Percentiles rank a stretch among this genome's conserved stretches.
These are phyloP conservation scores for Penicillium nucicola DNA, from an alignment of 495 filamentous ascomycete genomes.

Conservation along the genomic window DNA sequence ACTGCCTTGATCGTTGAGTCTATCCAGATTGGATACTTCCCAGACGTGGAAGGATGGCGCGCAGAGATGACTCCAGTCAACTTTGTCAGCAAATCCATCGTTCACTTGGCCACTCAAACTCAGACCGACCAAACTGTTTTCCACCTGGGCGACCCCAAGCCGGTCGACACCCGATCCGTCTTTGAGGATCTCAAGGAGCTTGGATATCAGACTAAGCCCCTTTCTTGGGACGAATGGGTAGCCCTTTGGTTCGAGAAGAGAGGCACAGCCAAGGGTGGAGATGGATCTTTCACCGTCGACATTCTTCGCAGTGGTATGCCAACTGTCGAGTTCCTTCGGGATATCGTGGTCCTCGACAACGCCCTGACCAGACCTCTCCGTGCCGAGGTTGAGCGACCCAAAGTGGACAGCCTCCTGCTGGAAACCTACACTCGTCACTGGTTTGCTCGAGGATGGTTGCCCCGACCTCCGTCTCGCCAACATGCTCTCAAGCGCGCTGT, in stretches of 20 bases:
- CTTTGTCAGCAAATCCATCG: constrained; percentile 63
- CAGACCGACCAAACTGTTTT: constrained; percentile 53
- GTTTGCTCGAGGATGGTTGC: constrained; percentile 66
- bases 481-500: constrained; percentile 30
- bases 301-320: constrained; percentile 61
- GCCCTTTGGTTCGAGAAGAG: constrained; percentile 58
- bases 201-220: constrained; percentile 58
- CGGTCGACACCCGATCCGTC: constrained; percentile 50
- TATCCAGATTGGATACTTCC: constrained; percentile 57
- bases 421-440: constrained; percentile 67
- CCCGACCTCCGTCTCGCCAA: constrained; percentile 46
- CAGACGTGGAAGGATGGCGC: constrained; percentile 63
- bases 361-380: constrained; percentile 54
- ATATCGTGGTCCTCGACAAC: constrained; percentile 61
- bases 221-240: constrained; percentile 64
- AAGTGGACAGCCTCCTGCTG: constrained; percentile 56
- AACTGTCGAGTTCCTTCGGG: constrained; percentile 55
- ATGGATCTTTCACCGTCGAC: constrained; percentile 55
- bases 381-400: constrained; percentile 53
- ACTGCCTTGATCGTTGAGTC: constrained; percentile 66
- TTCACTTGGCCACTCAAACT: constrained; percentile 54
- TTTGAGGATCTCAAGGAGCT: constrained; percentile 56
- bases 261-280: constrained; percentile 53
- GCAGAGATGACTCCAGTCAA: constrained; percentile 73
- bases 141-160: constrained; percentile 65